Evolutionary conservation across 2,329 filamentous ascomycete genomes (phyloP).

Genomic region (Aspergillus sclerotialis): DNA sequence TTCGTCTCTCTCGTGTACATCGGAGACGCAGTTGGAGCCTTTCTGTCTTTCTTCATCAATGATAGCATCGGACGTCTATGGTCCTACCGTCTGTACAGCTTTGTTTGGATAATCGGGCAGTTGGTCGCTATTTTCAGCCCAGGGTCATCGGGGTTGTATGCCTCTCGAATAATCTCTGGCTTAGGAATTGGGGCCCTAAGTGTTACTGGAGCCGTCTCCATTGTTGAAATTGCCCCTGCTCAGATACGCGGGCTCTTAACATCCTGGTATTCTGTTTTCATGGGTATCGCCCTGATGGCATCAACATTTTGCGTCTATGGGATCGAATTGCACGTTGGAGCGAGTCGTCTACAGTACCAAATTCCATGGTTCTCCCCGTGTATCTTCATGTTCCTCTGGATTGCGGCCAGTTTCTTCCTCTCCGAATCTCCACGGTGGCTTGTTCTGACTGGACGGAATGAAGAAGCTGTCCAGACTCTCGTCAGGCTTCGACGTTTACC

Average conservation of each 20-base stretch:
- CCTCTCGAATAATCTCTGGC: conserved; percentile 30
- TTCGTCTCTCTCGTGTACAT: conserved; percentile 34
- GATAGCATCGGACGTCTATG: conserved; percentile 35
- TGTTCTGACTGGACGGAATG: conserved; percentile 16
- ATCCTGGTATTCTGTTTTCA: conserved; percentile 32
- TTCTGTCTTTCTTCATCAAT: conserved; percentile 34
- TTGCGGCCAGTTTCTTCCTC: conserved; percentile 23
- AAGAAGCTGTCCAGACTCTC: conserved; percentile 22
- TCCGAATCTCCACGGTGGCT: conserved; percentile 32
- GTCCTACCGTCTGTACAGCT: conserved; percentile 33
- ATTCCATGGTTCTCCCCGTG: conserved; percentile 23
- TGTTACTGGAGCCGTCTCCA: conserved; percentile 31
- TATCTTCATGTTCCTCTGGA: conserved; percentile 21
- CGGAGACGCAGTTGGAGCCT: conserved; percentile 22
- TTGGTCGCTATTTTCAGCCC: conserved; percentile 12
- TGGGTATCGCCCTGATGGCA: conserved; percentile 27
- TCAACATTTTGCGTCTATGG: conserved; percentile 31
- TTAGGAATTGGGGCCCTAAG: conserved; percentile 34
- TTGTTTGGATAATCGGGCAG: conserved; percentile 18
- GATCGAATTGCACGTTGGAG: conserved; percentile 21
- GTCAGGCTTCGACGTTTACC: conserved; percentile 24
- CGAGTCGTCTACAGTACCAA: conserved; percentile 26
- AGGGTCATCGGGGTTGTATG: conserved; percentile 24
- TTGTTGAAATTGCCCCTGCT: conserved; percentile 35
- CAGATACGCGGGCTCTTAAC: conserved; percentile 35